Conservation (phyloP, 2,329 filamentous ascomycete genomes). For the Colletotrichum melonis region DNA sequence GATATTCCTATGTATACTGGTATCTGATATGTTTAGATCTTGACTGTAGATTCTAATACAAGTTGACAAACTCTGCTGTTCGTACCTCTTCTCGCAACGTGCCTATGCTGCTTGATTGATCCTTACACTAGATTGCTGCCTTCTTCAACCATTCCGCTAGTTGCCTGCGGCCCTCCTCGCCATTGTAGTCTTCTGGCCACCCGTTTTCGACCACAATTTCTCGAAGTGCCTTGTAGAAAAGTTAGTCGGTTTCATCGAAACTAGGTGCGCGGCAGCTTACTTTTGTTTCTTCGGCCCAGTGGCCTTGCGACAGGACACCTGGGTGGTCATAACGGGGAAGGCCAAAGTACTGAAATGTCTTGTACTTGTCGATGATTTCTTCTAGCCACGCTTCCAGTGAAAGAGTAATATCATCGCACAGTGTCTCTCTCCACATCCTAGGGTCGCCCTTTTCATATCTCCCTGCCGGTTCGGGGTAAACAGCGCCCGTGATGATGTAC, state of each 20-base stretch:
- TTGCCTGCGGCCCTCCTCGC: background rate
- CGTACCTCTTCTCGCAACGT: background rate
- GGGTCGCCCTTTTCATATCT: background rate
- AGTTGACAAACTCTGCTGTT: background rate
- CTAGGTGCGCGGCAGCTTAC: background rate
- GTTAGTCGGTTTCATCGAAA: background rate
- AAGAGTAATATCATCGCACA: background rate
- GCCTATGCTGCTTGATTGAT: background rate
- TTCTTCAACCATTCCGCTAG: background rate
- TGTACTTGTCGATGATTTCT: background rate
- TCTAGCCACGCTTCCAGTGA: background rate
- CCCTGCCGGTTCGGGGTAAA: conserved; percentile 3
- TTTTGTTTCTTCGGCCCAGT: background rate
- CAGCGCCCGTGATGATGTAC: conserved; percentile 14
- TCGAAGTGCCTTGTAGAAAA: background rate
- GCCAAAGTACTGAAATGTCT: background rate
- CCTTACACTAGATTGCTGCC: background rate
- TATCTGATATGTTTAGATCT: background rate
- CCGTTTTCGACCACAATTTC: background rate
- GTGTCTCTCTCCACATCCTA: background rate
- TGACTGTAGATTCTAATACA: background rate
- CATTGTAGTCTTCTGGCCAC: background rate
- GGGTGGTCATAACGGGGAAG: background rate
- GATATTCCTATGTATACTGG: background rate
- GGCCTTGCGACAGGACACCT: background rate